Evolutionary conservation across 2,329 filamentous ascomycete species (phyloP).

Genomic region (Phaeosphaeriaceae sp.): DNA sequence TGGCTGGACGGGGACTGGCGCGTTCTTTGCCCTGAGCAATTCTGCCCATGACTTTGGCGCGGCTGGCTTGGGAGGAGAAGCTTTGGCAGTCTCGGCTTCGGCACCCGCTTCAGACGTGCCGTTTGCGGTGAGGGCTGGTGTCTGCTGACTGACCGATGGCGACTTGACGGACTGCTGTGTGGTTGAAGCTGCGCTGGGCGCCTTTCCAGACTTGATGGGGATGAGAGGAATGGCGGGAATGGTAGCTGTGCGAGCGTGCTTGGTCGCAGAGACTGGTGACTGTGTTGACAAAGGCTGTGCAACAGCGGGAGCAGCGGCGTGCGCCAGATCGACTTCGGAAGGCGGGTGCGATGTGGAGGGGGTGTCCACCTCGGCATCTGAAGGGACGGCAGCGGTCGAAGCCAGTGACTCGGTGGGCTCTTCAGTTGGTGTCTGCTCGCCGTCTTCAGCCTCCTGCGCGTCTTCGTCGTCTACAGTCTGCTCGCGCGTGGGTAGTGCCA

Average conservation of each 20-base stretch:
- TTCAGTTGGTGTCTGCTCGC: constrained; percentile 51
- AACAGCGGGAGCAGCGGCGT: constrained; percentile 63
- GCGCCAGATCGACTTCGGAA: constrained; percentile 63
- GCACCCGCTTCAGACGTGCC: constrained; percentile 15
- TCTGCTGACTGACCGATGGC: constrained; percentile 15
- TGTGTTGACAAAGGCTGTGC: constrained; percentile 43
- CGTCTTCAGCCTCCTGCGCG: constrained; percentile 18
- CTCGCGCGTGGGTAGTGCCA: constrained; percentile 62
- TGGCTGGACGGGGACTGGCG: constrained; percentile 36
- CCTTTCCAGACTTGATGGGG: constrained; percentile 54
- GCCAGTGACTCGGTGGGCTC: constrained; percentile 50
- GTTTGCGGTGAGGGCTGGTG: constrained; percentile 13
- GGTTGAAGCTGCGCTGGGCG: constrained; percentile 41
- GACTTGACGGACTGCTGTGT: constrained; percentile 45
- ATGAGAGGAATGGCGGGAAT: constrained; percentile 61
- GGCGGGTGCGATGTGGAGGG: constrained; percentile 65
- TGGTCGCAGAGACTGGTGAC: constrained; percentile 39
- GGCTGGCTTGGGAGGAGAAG: constrained; percentile 57
- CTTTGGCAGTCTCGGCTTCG: constrained; percentile 44
- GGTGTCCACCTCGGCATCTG: constrained; percentile 60
- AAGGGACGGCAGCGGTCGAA: constrained; percentile 53
- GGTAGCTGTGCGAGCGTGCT: constrained; percentile 52
- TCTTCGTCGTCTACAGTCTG: constrained; percentile 27
- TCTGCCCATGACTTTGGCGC: constrained; percentile 71
- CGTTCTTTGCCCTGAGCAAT: constrained; percentile 64